Conservation (phyloP, 352 stramenopile species). For the Paralagenidium karlingii region DNA sequence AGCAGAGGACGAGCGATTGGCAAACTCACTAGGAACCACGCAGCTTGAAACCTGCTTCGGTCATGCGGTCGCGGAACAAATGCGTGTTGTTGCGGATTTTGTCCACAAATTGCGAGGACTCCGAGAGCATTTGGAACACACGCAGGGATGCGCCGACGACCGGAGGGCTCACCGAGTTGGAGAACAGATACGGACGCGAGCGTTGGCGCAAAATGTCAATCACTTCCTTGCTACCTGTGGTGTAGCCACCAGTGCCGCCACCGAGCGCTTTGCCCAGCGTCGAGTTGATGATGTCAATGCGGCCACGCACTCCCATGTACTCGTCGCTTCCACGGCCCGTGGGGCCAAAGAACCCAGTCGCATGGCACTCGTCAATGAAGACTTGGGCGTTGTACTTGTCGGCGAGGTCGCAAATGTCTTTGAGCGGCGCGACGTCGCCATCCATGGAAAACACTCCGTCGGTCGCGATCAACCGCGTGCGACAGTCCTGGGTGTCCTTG, state of each 20-base stretch:
- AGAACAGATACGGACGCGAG: slow-evolving; percentile 89
- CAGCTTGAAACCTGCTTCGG: slow-evolving; percentile 80
- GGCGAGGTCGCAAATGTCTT: slow-evolving; percentile 83
- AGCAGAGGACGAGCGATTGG: not conserved
- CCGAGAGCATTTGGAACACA: slow-evolving; percentile 88
- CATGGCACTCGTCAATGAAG: slow-evolving; percentile 92
- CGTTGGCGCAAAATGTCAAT: slow-evolving; percentile 88
- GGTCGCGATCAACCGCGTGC: slow-evolving; percentile 85
- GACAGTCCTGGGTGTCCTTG: slow-evolving; percentile 81
- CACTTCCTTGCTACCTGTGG: slow-evolving; percentile 77
- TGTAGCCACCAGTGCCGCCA: slow-evolving; percentile 89
- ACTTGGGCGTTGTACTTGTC: slow-evolving; percentile 89
- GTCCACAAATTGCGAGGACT: slow-evolving; percentile 76
- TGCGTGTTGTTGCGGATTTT: slow-evolving; percentile 85
- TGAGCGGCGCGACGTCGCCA: slow-evolving; percentile 84
- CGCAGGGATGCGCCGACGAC: slow-evolving; percentile 89
- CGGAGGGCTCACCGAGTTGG: slow-evolving; percentile 87
- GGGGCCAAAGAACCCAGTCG: slow-evolving; percentile 87
- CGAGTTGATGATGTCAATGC: slow-evolving; percentile 91
- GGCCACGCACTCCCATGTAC: slow-evolving; percentile 81
- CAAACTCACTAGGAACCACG: slow-evolving; percentile 45
- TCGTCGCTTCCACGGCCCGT: slow-evolving; percentile 88
- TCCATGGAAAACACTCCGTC: slow-evolving; percentile 95
- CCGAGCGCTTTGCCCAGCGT: slow-evolving; percentile 90
- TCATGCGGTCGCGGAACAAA: slow-evolving; percentile 88